Evolutionary conservation across 2,329 filamentous ascomycete species (phyloP), one percentile per base, ranked within the genome.

Genomic region (Colletotrichum paranaense): DNA sequence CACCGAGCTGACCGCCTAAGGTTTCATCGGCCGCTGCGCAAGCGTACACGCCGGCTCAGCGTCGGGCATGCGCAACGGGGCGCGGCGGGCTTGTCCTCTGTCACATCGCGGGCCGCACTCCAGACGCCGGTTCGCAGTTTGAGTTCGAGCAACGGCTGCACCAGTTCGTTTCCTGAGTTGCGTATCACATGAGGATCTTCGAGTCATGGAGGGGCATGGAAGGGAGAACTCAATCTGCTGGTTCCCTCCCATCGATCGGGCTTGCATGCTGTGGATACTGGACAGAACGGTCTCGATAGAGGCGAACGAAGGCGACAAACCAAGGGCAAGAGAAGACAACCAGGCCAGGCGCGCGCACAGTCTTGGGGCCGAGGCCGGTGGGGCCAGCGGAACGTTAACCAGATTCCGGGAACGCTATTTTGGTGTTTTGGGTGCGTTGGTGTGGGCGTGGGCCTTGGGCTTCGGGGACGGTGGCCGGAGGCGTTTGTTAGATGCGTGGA

Each of bases 381-480:
- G 42, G 42, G 42, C 42, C 42, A 49, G 55, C 19, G 56, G 35
- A 66, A 49, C 60, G 67, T 65, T 57, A 49, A 38, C 66, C 53
- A 57, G 67, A 70, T 70, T 60, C 60, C 60, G 32, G 67, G 55
- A 59, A 64, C 58, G 53, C 66, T 49, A 69, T 69, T 53, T 69
- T 42, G 42, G 57, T 53, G 5, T 22, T 49, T 49, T 49, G 42
- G 19, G 19, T 11, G 42, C 42, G 42, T 49, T 49, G 42, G 35
- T 28, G 32, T 28, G 67, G 55, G 67, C 35, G 42, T 56, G 38
- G 53, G 58, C 52, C 38, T 26, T 24, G 22, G 24, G 62, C 9
- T 12, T 14, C 19, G 32, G 30, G 12, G 42, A 56, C 35, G 24
- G 46, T 26, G 32, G 68, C 62, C 32, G 68, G 32, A 35, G 63